Conservation (phyloP, 2,329 filamentous ascomycete species). For the Elsinoe perseae region DNA sequence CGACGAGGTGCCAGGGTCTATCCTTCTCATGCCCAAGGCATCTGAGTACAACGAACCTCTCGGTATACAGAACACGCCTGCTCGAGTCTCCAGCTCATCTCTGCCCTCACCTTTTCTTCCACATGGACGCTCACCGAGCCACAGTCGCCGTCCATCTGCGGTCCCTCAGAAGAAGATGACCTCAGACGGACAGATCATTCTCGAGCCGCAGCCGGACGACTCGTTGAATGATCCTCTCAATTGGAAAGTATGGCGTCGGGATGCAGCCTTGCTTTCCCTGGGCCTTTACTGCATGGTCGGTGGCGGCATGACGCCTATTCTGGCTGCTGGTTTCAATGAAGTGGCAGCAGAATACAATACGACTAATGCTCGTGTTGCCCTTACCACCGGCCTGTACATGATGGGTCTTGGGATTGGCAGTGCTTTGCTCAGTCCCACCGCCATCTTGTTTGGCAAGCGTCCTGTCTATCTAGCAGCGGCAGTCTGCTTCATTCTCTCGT, state of each 20-base stretch:
- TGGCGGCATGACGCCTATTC: slow-evolving; percentile 81
- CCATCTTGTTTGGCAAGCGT: slow-evolving; percentile 83
- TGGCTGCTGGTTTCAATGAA: slow-evolving; percentile 82
- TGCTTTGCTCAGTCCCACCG: slow-evolving; percentile 78
- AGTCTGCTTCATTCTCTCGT: slow-evolving; percentile 66
- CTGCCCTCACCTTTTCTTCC: slow-evolving; percentile 25
- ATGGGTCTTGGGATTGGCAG: slow-evolving; percentile 81
- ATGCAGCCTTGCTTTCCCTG: slow-evolving; percentile 69
- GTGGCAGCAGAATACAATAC: slow-evolving; percentile 63
- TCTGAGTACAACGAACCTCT: slow-evolving; percentile 55
- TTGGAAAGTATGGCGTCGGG: slow-evolving; percentile 76
- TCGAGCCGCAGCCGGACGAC: slow-evolving; percentile 88
- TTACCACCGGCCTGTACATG: slow-evolving; percentile 92
- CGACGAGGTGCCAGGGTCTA: slow-evolving; percentile 73
- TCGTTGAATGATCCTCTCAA: slow-evolving; percentile 86
- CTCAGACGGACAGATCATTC: slow-evolving; percentile 70
- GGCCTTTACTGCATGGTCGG: slow-evolving; percentile 92
- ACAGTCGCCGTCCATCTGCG: background rate
- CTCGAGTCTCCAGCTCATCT: slow-evolving; percentile 31
- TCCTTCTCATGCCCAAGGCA: slow-evolving; percentile 50
- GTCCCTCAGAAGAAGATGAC: slow-evolving; percentile 61
- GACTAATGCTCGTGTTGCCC: slow-evolving; percentile 62
- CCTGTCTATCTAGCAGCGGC: slow-evolving; percentile 78
- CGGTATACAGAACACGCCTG: slow-evolving; percentile 56
- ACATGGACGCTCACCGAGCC: background rate